Evolutionary conservation across 1,284 basidiomycete species (phyloP).

Genomic region (Ustilago curta): DNA sequence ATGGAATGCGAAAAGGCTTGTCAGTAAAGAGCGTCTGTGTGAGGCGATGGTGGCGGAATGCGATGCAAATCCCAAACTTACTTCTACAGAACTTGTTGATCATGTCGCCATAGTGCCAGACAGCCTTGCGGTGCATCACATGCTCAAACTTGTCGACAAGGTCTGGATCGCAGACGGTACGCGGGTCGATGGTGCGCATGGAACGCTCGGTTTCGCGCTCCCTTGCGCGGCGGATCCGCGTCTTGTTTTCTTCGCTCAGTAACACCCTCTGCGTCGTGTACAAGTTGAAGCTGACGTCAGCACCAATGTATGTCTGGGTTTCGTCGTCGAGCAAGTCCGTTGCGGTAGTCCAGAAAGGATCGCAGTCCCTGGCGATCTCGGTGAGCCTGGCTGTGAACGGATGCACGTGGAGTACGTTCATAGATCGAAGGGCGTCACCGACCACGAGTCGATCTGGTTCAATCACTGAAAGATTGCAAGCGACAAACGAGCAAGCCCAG

Average conservation of each 20-base stretch:
- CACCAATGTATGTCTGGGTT: slow-evolving; percentile 61
- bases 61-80: slow-evolving; percentile 11
- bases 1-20: neutral
- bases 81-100: slow-evolving; percentile 58
- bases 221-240: slow-evolving; percentile 37
- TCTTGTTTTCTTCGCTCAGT: slow-evolving; percentile 36
- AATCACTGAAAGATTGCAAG: slow-evolving; percentile 51
- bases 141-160: slow-evolving; percentile 36
- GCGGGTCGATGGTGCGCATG: neutral
- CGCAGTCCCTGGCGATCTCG: slow-evolving; percentile 64
- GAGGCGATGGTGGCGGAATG: neutral
- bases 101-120: slow-evolving; percentile 67
- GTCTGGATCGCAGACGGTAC: slow-evolving; percentile 4
- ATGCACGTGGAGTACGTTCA: slow-evolving; percentile 60
- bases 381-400: slow-evolving; percentile 33
- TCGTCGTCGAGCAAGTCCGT: slow-evolving; percentile 50
- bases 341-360: slow-evolving; percentile 67
- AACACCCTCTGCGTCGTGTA: slow-evolving; percentile 59
- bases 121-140: slow-evolving; percentile 59
- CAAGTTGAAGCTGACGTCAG: slow-evolving; percentile 66
- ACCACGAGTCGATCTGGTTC: slow-evolving; percentile 56
- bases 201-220: slow-evolving; percentile 33
- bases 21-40: neutral
- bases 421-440: slow-evolving; percentile 64
- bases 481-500: slow-evolving; percentile 66